These are phyloP conservation scores for Agrocybe chaxingu DNA, from an alignment of 768 basidiomycete species.

Conservation along the genomic window DNA sequence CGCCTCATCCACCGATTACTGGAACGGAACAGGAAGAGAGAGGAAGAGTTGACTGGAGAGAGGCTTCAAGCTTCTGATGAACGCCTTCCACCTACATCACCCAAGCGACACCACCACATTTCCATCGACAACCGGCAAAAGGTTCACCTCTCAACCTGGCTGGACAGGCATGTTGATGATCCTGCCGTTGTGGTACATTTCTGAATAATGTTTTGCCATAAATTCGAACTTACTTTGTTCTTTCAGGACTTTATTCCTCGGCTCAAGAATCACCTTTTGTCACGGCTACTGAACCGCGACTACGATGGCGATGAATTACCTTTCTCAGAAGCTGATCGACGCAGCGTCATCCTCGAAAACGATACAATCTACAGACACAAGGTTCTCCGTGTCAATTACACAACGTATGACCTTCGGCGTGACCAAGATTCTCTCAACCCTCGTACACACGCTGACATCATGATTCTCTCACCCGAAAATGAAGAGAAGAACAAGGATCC, in stretches of 20 bases:
- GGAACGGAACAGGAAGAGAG: too few species aligned
- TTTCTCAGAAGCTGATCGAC: conserved; percentile 3
- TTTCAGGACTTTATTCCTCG: conserved; percentile 24
- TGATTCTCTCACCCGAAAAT: conserved; percentile 22
- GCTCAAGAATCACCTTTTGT: conserved; percentile 27
- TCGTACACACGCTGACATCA: conserved; percentile 30
- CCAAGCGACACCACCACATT: conserved; percentile 9
- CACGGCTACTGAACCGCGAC: conserved; percentile 16
- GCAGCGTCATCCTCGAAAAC: conserved; percentile 6
- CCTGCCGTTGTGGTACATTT: conserved; percentile 22
- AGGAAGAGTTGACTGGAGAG: too few species aligned
- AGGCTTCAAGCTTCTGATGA: not conserved
- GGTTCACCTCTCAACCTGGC: conserved; percentile 5
- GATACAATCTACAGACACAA: conserved; percentile 24
- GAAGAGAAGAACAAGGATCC: not conserved
- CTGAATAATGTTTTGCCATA: not conserved
- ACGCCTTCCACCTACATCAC: conserved; percentile 1
- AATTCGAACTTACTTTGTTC: not conserved
- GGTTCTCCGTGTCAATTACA: conserved; percentile 22
- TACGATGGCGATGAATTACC: conserved; percentile 22
- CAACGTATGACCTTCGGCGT: conserved; percentile 31
- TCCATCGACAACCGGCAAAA: not conserved
- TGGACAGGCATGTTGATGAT: conserved; percentile 15
- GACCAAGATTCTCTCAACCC: conserved; percentile 41
- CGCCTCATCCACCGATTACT: not conserved